Conservation (phyloP, 2,329 filamentous ascomycete genomes). For the Pseudonectria buxi region DNA sequence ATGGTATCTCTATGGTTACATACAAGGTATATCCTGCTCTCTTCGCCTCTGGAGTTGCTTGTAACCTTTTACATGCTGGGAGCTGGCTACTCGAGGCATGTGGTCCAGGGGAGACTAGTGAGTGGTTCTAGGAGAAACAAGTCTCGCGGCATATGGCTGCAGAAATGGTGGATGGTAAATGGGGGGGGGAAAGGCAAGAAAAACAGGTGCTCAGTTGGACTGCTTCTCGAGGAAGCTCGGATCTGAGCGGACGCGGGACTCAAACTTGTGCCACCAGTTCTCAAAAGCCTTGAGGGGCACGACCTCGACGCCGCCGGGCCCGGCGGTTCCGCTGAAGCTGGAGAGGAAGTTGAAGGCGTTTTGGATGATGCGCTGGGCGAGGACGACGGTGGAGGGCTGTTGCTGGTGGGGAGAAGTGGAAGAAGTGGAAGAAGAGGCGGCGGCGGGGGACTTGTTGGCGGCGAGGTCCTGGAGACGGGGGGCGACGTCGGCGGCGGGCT, state of each 20-base stretch:
- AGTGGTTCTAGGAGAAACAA: too few species aligned
- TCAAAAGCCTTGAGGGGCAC: slow-evolving; percentile 93
- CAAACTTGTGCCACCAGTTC: slow-evolving; percentile 98
- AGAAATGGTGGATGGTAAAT: too few species aligned
- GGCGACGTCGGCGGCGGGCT: slow-evolving; percentile 66
- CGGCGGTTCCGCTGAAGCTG: slow-evolving; percentile 66
- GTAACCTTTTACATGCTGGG: too few species aligned
- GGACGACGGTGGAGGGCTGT: slow-evolving; percentile 61
- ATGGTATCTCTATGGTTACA: slow-evolving; percentile 5
- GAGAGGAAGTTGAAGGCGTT: slow-evolving; percentile 97
- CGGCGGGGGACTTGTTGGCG: slow-evolving; percentile 19
- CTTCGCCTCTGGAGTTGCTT: too few species aligned
- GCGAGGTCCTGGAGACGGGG: slow-evolving; percentile 57
- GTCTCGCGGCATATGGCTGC: too few species aligned
- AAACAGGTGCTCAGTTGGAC: slow-evolving; percentile 11
- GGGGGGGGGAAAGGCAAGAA: too few species aligned
- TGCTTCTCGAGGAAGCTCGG: slow-evolving; percentile 78
- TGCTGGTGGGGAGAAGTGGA: too few species aligned
- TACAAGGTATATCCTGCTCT: neutral
- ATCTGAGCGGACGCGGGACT: slow-evolving; percentile 76
- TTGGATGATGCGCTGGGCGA: slow-evolving; percentile 90
- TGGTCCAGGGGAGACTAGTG: too few species aligned
- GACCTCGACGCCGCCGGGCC: slow-evolving; percentile 64
- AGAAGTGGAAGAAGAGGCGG: slow-evolving; percentile 16
- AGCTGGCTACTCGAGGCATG: too few species aligned